These are phyloP conservation scores for Colletotrichum karsti DNA, from an alignment of 2,329 filamentous ascomycete genomes.

Conservation along the genomic window DNA sequence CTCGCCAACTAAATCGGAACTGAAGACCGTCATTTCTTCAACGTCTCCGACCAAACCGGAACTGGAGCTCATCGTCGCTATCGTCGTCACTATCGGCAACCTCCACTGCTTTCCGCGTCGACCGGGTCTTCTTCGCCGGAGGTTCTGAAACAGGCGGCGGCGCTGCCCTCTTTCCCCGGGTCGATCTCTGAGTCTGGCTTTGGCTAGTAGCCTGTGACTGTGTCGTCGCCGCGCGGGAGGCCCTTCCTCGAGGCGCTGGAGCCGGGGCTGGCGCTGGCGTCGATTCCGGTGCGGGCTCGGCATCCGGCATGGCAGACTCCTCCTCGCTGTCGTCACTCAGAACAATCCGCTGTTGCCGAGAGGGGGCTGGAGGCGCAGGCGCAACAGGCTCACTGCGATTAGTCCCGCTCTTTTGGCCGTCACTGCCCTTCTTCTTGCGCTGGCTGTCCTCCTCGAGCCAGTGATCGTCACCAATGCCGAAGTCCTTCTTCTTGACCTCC, in stretches of 20 bases:
- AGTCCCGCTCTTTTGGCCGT: conserved; percentile 32
- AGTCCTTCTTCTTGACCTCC: conserved; percentile 75
- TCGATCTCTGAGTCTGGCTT: conserved; percentile 38
- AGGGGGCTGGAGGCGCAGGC: not conserved
- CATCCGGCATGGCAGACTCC: conserved; percentile 33
- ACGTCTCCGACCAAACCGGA: conserved; percentile 62
- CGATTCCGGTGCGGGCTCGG: not conserved
- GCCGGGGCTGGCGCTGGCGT: not conserved
- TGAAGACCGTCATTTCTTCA: conserved; percentile 31
- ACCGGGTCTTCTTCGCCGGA: conserved; percentile 41
- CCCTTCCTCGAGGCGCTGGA: conserved; percentile 1
- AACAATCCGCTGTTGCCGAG: conserved; percentile 33
- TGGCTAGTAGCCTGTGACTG: conserved; percentile 38
- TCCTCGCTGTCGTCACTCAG: conserved; percentile 48
- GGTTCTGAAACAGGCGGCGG: conserved; percentile 38
- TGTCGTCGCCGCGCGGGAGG: conserved; percentile 29
- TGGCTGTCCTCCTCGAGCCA: conserved; percentile 69
- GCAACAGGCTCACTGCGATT: conserved; percentile 14
- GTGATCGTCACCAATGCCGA: conserved; percentile 79
- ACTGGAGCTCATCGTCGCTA: conserved; percentile 65
- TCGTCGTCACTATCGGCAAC: conserved; percentile 54
- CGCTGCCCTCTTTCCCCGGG: conserved; percentile 44
- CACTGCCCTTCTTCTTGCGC: conserved; percentile 38
- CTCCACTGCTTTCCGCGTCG: conserved; percentile 43
- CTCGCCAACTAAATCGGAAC: too few relatives aligned